Evolutionary conservation across 768 basidiomycete genomes (phyloP).

Genomic region (Pholiota molesta): DNA sequence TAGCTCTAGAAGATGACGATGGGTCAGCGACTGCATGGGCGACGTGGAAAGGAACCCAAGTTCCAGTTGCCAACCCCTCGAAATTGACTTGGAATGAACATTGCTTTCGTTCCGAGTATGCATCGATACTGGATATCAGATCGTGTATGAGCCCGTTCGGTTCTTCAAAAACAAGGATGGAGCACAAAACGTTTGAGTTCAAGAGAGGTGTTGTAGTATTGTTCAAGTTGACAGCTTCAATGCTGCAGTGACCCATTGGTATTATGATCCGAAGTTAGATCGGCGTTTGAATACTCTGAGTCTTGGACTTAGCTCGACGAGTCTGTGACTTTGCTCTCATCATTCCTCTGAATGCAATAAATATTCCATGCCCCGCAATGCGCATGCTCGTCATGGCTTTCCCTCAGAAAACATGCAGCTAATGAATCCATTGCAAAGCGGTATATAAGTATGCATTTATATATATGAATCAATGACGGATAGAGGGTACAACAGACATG

Average conservation of each 20-base stretch:
- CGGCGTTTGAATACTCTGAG: background rate
- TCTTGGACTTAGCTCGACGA: too few species aligned
- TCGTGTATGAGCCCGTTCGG: too few species aligned
- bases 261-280: background rate
- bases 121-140: too few species aligned
- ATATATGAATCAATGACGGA: background rate
- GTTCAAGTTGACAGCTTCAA: background rate
- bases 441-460: background rate
- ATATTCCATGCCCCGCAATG: too few species aligned
- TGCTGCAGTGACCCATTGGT: background rate
- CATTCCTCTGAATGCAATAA: too few species aligned
- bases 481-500: background rate
- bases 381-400: too few species aligned
- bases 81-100: background rate
- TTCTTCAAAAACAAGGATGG: background rate
- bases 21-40: background rate
- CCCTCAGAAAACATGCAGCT: too few species aligned
- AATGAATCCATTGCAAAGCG: too few species aligned
- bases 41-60: background rate
- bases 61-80: background rate
- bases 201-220: background rate
- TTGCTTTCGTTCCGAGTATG: background rate
- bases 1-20: constrained; percentile 27
- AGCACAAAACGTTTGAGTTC: background rate
- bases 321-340: too few species aligned